Base-by-base conservation (phyloP, 352 stramenopile species). In the Globisporangium viniferum region DNA sequence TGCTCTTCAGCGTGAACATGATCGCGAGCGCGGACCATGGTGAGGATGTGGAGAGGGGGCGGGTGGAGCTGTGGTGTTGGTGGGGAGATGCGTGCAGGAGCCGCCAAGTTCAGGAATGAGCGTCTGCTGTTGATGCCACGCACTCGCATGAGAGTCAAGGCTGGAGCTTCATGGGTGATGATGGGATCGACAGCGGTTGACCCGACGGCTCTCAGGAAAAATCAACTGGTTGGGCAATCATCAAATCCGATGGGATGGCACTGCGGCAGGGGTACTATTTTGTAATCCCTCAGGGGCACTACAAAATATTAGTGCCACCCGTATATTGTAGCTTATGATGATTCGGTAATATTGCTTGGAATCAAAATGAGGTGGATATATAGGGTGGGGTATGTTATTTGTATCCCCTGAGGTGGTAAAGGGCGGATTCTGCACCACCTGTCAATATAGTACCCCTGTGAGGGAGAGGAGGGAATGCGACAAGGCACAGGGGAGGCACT, bases 21-120 rank as follows among this genome's bases (percentile, higher is more conserved):
- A 44, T 63, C 39, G 7, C 54, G 74, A 4, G 67, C 49, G 59
- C 68, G 75, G 9, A 71, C 66, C 73, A 82, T 87, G 56, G 66
- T 74, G 63, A 70, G 41, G 27, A 33, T 58, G 36, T 51, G 44
- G 64, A 24, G 55, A 65, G 62, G 62, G 22, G 48, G 5, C 6
- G 22, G 54, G 18, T 9, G 44, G 8, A 10, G 27, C 6, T 29
- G 55, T 27, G 27, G 7, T 12, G 54, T 2, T 7, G 54, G 55
- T 10, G 55, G 20, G 9, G 41, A 22, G 41, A 22, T 46, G 39
- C 5, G 56, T n/a, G 56, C 33, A 59, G 35, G 12, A 51, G 35
- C 53, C 12, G 18, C 10, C 55, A 51, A 76, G 69, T 77, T 77
- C 56, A 69, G 68, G 66, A 79, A 75, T 79, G 73, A 62, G 54